A percentile compares a stretch with the other conserved stretches of the same genome.
These are phyloP conservation scores for Cladosporium austrohemisphaericum DNA, from an alignment of 2,329 filamentous ascomycete species.

Conservation along the genomic window DNA sequence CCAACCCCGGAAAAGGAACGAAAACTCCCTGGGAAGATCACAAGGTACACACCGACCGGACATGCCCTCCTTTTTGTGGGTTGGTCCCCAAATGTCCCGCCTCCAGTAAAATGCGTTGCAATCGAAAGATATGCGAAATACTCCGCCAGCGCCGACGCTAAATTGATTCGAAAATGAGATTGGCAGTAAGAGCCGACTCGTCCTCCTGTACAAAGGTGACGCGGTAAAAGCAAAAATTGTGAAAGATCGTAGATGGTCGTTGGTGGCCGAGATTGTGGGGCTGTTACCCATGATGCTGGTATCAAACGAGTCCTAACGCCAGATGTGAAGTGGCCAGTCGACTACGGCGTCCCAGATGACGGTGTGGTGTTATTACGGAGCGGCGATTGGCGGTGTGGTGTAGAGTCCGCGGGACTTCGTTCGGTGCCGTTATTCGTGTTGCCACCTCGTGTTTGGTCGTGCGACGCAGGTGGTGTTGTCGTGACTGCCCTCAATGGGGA, in stretches of 20 bases:
- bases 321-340: too few relatives aligned
- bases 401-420: neutral
- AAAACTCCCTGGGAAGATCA: too few relatives aligned
- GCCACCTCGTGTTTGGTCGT: neutral
- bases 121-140: too few relatives aligned
- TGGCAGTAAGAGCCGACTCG: too few relatives aligned
- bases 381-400: neutral
- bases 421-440: neutral
- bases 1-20: too few relatives aligned
- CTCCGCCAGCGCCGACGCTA: slow-evolving; percentile 13
- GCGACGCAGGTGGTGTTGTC: neutral
- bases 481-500: slow-evolving; percentile 15
- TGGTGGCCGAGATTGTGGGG: neutral
- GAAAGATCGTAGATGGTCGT: slow-evolving; percentile 2
- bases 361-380: slow-evolving; percentile 5
- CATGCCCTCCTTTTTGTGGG: too few relatives aligned
- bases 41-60: neutral
- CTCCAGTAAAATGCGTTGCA: too few relatives aligned
- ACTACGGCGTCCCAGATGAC: neutral
- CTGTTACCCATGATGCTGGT: neutral
- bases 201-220: too few relatives aligned
- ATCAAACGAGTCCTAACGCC: too few relatives aligned
- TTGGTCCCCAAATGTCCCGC: too few relatives aligned
- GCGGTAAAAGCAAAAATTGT: neutral
- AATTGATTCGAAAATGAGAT: neutral